These are phyloP conservation scores for Talaromyces wortmannii DNA, from an alignment of 495 filamentous ascomycete species.

Conservation along the genomic window DNA sequence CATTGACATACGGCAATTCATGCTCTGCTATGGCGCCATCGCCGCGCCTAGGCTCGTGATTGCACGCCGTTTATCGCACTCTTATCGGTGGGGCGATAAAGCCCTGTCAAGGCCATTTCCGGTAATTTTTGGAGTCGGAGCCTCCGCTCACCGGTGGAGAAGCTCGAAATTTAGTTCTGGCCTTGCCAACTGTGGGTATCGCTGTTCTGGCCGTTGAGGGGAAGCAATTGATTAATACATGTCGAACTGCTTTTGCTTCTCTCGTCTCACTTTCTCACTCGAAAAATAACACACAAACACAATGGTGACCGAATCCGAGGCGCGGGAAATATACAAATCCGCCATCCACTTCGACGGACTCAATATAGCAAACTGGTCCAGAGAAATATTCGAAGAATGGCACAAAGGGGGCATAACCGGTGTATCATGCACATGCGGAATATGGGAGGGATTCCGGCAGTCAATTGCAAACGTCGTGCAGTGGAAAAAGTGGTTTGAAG, in stretches of 20 bases:
- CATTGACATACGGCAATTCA: not conserved
- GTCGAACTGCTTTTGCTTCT: too few species aligned
- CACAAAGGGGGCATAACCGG: conserved; percentile 9
- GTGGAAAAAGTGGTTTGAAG: conserved; percentile 15
- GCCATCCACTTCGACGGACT: conserved; percentile 6
- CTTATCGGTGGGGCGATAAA: not conserved
- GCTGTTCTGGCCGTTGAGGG: too few species aligned
- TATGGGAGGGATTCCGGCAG: conserved; percentile 9
- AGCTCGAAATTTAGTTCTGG: too few species aligned
- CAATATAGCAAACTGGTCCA: conserved; percentile 7
- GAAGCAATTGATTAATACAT: too few species aligned
- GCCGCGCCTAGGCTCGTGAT: not conserved
- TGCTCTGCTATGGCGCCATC: not conserved
- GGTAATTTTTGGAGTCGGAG: too few species aligned
- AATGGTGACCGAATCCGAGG: conserved; percentile 9
- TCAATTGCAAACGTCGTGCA: conserved; percentile 9
- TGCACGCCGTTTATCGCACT: not conserved
- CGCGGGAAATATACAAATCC: conserved; percentile 3
- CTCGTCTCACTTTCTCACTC: too few species aligned
- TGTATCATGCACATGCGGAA: conserved; percentile 10
- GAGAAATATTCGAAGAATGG: conserved; percentile 10
- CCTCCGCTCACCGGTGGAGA: too few species aligned
- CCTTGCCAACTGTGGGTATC: too few species aligned
- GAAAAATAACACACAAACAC: not conserved
- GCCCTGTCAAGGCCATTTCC: too few species aligned